Base-by-base conservation (phyloP, 768 basidiomycete species). In the Collybia mongolica region DNA sequence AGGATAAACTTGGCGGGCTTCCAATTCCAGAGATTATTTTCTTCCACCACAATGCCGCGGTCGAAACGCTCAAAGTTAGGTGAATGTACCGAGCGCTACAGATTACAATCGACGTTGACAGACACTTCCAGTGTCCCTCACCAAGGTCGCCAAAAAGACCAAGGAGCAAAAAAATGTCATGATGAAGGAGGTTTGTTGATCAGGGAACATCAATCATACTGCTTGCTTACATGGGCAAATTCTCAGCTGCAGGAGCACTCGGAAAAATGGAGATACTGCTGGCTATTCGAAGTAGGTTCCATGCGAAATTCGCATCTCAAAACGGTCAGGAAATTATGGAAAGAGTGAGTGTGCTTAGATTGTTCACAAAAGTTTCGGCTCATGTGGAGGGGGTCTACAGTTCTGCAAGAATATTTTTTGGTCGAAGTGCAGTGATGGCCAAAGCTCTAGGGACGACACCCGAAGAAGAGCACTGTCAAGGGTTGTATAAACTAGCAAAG, bases 301-400 rank as follows among this genome's bases (percentile, higher is more conserved):
- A 96, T 98, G 93, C 79, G 97, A 53, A 98, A 96, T 72, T 74
- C 93, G 22, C 88, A 93, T 69, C 72, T 99, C 35, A 95, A 98
- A 77, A 93, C 92, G 45, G 91, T 98, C 41, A 81, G 97, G 56
- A 85, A 84, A 52, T 74, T 90, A 55, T 99, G 97, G 97, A 91
- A 92, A 76, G 91, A 90, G 88, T 92, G 58, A 48, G 87, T 72
- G 17, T 32, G 32, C 7, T 40, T 20, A 36, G 38, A 43, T 20
- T 23, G 43, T 15, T 18, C 43, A 44, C 7, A 35, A 22, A 8
- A 46, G 1, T 20, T 48, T 39, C 19, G 36, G 49, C 44, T 38
- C 39, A 36, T 49, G 39, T 44, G 49, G 44, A 49, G 26, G 38
- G 15, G 29, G 47, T 19, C 40, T 43, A 36, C 53, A 93, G 92